Conservation (phyloP, 306 rosid genomes). For the Vigna unguiculata region DNA sequence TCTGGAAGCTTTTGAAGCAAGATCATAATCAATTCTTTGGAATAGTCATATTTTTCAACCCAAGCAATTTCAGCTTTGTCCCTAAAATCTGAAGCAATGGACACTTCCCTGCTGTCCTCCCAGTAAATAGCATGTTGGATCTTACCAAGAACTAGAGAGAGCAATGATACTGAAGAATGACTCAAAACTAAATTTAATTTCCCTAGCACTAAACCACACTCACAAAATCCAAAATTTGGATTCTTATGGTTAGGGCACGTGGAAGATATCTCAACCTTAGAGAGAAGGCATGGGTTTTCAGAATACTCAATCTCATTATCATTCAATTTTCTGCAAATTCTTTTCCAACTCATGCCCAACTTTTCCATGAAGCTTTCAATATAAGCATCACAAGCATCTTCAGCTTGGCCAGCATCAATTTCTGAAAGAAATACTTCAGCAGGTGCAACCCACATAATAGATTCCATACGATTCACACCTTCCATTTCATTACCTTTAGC, state of each 20-base stretch:
- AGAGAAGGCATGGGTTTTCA: slow-evolving; percentile 73
- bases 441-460: slow-evolving; percentile 75
- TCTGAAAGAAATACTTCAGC: slow-evolving; percentile 62
- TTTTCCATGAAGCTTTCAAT: slow-evolving; percentile 58
- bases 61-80: slow-evolving; percentile 48
- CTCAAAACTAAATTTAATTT: slow-evolving; percentile 72
- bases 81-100: slow-evolving; percentile 41
- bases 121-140: slow-evolving; percentile 55
- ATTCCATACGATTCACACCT: slow-evolving; percentile 50
- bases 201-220: slow-evolving; percentile 77
- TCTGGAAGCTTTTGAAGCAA: slow-evolving; percentile 73
- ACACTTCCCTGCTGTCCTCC: slow-evolving; percentile 51
- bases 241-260: slow-evolving; percentile 50
- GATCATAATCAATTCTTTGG: slow-evolving; percentile 54
- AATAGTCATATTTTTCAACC: slow-evolving; percentile 53
- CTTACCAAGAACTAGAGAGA: slow-evolving; percentile 69
- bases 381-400: slow-evolving; percentile 55
- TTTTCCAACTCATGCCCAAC: slow-evolving; percentile 69
- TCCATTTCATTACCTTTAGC: slow-evolving; percentile 49
- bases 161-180: slow-evolving; percentile 63
- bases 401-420: slow-evolving; percentile 42
- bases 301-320: slow-evolving; percentile 62
- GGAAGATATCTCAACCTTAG: slow-evolving; percentile 62
- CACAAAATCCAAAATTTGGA: slow-evolving; percentile 60
- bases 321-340: slow-evolving; percentile 55